Evolutionary conservation across 139 green algal species (phyloP).

Genomic region (Tetraselmis chui): DNA sequence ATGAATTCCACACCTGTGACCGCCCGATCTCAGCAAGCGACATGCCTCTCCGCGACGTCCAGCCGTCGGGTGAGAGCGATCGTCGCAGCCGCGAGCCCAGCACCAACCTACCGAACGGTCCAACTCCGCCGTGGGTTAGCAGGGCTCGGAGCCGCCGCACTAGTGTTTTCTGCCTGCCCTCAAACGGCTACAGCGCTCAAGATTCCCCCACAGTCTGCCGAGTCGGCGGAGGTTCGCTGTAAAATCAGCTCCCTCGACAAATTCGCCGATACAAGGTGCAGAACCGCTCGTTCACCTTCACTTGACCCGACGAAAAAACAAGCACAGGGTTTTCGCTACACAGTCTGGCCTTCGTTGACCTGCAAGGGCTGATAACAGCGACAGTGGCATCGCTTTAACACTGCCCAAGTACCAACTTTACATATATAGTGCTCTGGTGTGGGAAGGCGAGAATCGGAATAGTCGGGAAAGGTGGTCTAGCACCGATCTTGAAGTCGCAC

Average conservation of each 20-base stretch:
- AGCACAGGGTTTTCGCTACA: not conserved
- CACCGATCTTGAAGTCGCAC: not conserved
- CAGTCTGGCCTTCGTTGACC: not conserved
- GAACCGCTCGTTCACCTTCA: not conserved
- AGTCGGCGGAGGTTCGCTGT: constrained; percentile 21
- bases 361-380: not conserved
- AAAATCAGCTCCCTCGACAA: constrained; percentile 37
- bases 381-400: too few relatives aligned
- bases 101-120: too few relatives aligned
- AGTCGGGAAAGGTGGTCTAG: not conserved
- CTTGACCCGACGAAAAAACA: not conserved
- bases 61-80: too few relatives aligned
- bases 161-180: too few relatives aligned
- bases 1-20: too few relatives aligned
- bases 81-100: too few relatives aligned
- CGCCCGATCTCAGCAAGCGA: too few relatives aligned
- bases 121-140: too few relatives aligned
- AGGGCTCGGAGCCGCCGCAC: too few relatives aligned
- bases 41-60: too few relatives aligned
- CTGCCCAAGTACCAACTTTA: too few relatives aligned
- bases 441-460: constrained; percentile 9
- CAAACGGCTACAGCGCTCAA: too few relatives aligned
- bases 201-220: not conserved
- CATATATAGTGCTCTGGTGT: constrained; percentile 14
- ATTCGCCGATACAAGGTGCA: constrained; percentile 33